phyloP scores from a whole-genome alignment of 495 filamentous ascomycete species.

The Penicillium atrosanguineum region DNA sequence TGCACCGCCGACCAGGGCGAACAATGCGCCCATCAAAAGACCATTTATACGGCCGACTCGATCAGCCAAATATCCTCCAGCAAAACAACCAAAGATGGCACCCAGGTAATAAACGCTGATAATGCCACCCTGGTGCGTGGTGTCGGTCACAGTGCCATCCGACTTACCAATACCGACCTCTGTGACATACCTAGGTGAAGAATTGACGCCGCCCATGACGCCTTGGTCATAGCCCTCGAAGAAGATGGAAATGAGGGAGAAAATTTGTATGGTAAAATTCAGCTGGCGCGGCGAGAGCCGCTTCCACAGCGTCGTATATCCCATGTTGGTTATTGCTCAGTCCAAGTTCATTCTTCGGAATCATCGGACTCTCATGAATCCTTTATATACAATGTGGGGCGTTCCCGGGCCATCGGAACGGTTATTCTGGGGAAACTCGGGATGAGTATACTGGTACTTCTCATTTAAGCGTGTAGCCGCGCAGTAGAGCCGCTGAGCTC shows the following conservation, averaged over 20 bases:
- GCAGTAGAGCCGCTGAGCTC: slow-evolving; percentile 18
- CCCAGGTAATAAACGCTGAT: slow-evolving; percentile 56
- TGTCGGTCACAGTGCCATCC: slow-evolving; percentile 38
- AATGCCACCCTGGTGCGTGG: slow-evolving; percentile 45
- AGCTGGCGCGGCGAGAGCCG: slow-evolving; percentile 40
- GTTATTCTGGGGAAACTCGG: background rate
- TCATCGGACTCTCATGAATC: background rate
- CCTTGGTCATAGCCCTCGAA: slow-evolving; percentile 57
- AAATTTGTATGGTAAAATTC: slow-evolving; percentile 42
- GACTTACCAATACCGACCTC: slow-evolving; percentile 34
- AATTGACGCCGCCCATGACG: slow-evolving; percentile 52
- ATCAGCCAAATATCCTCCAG: slow-evolving; percentile 52
- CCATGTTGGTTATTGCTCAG: slow-evolving; percentile 18
- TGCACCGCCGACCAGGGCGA: slow-evolving; percentile 53
- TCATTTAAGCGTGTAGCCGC: slow-evolving; percentile 16
- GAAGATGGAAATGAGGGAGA: slow-evolving; percentile 51
- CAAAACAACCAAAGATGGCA: slow-evolving; percentile 52
- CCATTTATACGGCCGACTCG: slow-evolving; percentile 55
- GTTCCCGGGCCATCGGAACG: slow-evolving; percentile 1
- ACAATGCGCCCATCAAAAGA: slow-evolving; percentile 48
- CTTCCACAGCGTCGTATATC: slow-evolving; percentile 43
- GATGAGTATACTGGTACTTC: background rate
- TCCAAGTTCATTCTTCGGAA: background rate
- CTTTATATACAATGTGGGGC: slow-evolving; percentile 1
- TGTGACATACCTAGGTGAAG: slow-evolving; percentile 36